Evolutionary conservation across 2,329 filamentous ascomycete genomes (phyloP).

Genomic region (Pyricularia pennisetigena): DNA sequence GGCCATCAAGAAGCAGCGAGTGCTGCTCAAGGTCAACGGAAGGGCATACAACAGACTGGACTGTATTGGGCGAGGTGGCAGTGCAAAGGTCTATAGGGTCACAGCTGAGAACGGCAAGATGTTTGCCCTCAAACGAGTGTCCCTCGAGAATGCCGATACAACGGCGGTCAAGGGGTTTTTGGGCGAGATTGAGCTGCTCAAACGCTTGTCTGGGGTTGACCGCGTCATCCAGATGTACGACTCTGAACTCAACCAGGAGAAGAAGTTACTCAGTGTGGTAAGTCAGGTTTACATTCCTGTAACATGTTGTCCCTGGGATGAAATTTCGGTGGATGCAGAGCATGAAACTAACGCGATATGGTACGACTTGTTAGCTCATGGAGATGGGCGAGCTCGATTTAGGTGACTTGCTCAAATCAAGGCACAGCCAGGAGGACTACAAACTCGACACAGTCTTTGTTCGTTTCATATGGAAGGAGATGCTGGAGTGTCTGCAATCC

Average conservation of each 20-base stretch:
- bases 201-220: conserved; percentile 73
- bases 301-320: neutral
- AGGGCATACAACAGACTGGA: conserved; percentile 86
- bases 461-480: conserved; percentile 98
- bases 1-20: conserved; percentile 59
- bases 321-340: neutral
- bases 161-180: conserved; percentile 77
- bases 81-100: conserved; percentile 88
- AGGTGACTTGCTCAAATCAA: conserved; percentile 70
- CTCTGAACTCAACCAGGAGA: conserved; percentile 88
- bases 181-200: conserved; percentile 87
- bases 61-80: conserved; percentile 84
- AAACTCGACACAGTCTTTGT: conserved; percentile 83
- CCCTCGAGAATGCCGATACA: conserved; percentile 82
- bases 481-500: conserved; percentile 88
- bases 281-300: conserved; percentile 22
- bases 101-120: conserved; percentile 96
- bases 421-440: conserved; percentile 61
- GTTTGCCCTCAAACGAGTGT: conserved; percentile 87
- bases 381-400: conserved; percentile 94
- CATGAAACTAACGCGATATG: neutral
- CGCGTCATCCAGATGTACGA: conserved; percentile 86
- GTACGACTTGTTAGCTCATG: conserved; percentile 59
- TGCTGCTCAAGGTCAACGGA: conserved; percentile 80
- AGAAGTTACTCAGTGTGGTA: conserved; percentile 78